Evolutionary conservation across 163 green algal species (phyloP), one percentile per base, ranked within the genome.

Genomic region (Volvox carteri): DNA sequence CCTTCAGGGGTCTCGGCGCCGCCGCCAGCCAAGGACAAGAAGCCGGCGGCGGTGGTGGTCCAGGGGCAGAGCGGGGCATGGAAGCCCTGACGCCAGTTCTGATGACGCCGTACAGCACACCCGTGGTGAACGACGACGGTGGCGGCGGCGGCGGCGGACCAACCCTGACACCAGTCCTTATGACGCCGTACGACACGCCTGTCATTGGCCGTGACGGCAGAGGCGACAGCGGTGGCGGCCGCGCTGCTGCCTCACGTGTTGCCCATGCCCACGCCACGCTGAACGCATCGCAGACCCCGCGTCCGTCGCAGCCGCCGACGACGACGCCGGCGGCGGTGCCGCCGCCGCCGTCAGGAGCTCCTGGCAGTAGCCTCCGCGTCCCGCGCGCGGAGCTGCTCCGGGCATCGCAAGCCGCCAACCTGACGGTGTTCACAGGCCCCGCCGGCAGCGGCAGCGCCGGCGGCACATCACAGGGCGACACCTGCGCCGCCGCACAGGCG

Each of bases 351-450:
- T 14, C 78, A 60, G 3, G 58, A n/a, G 39, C 39, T 25, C 35
- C 39, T 25, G 30, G 4, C 37, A 62, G 35, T 19, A 48, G 30
- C 50, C 50, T 50, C 25, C 56, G 37, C 28, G 78, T 3, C 3
- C 60, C 78, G 1, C 58, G 58, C 11, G 30, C 18, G 18, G 78
- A 44, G 2, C 67, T 87, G 65, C 46, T 87, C 25, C 33, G 72
- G 0, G 67, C 67, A 11, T 87, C 81, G 4, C 81, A 87, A 46
- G 56, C 81, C 46, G 81, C 81, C 44, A 87, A 87, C 65, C 46
- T 80, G 21, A 70, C 81, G 14, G 60, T 85, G 14, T 85, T 85
- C 54, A 73, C 77, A 18, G 77, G 77, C 33, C n/a, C n/a, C n/a
- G 35, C 18, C 52, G 77, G 18, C 50, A 52, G 52, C 77, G 75